Evolutionary conservation across 1,139 yeast species (phyloP).

Genomic region (Magnusiomyces fungicola): DNA sequence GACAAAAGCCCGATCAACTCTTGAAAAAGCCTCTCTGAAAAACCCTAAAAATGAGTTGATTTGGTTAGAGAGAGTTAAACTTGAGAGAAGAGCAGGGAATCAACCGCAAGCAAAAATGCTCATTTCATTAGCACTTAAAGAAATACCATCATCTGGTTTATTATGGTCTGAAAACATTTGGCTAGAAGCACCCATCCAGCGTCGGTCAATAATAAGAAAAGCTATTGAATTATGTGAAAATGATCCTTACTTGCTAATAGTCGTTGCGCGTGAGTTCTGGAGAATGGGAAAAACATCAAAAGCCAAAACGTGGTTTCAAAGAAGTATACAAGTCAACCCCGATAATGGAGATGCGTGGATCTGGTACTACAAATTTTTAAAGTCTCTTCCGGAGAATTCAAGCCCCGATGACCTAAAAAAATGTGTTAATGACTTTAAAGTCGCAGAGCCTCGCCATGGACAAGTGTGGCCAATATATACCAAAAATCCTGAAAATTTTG

Average conservation of each 20-base stretch:
- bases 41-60: constrained; percentile 45
- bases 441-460: constrained; percentile 54
- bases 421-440: constrained; percentile 1
- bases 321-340: constrained; percentile 51
- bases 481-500: constrained; percentile 41
- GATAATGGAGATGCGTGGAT: constrained; percentile 73
- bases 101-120: constrained; percentile 47
- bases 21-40: constrained; percentile 59
- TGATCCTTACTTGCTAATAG: constrained; percentile 49
- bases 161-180: constrained; percentile 59
- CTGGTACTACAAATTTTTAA: constrained; percentile 48
- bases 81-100: constrained; percentile 52
- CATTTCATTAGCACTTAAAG: constrained; percentile 52
- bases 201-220: constrained; percentile 60
- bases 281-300: constrained; percentile 54
- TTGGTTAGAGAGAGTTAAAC: constrained; percentile 50
- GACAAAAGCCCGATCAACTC: constrained; percentile 61
- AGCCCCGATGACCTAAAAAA: constrained; percentile 4
- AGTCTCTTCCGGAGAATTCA: constrained; percentile 26
- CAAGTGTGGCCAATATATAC: constrained; percentile 45
- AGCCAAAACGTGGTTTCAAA: constrained; percentile 69
- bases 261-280: constrained; percentile 68
- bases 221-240: constrained; percentile 65
- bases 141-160: constrained; percentile 50
- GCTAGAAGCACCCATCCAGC: constrained; percentile 41